Evolutionary conservation across 1,284 basidiomycete species (phyloP), one percentile per base, ranked within the genome.

Genomic region (Salmacisia buchloeana): DNA sequence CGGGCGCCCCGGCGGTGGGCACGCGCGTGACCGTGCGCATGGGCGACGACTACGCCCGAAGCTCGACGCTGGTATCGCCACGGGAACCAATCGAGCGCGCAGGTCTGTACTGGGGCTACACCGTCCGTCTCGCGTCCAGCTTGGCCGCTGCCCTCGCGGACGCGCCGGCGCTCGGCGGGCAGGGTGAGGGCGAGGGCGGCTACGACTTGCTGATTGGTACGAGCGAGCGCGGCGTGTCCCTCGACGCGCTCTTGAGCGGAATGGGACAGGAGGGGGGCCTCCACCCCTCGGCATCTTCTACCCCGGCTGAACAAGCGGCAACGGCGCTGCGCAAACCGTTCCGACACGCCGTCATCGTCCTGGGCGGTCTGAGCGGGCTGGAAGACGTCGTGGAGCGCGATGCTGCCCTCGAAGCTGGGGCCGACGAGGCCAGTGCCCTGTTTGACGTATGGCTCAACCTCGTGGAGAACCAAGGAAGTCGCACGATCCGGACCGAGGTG

Each of bases 371-470:
- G 1, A 71, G 70, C 34, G 79, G 79, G 0, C 59, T 80, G 9
- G 79, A 80, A 57, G 61, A 80, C 15, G 78, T 72, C 0, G 69
- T 73, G 33, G 78, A 80, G 49, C 58, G 65, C 31, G 72, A 76
- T 38, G 41, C 62, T 25, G 68, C 63, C 3, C 71, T 78, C 35
- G 63, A 69, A 31, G 54, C 79, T 39, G 67, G 65, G 21, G 63
- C 75, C 29, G 67, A 78, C 33, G 65, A 72, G 10, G 76, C 78
- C 0, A 59, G 63, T 27, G 61, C 72, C 31, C 63, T 79, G n/a
- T 80, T 79, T 31, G 79, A 80, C 60, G 63, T 69, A 12, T 80
- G 79, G 79, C 57, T 80, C 56, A 79, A 80, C 46, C 72, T 78
- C 52, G 69, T 73, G 3, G 69, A 73, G 29, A 66, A 67, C 9